Conservation (phyloP, 2,329 filamentous ascomycete species). For the Fusarium hostae region DNA sequence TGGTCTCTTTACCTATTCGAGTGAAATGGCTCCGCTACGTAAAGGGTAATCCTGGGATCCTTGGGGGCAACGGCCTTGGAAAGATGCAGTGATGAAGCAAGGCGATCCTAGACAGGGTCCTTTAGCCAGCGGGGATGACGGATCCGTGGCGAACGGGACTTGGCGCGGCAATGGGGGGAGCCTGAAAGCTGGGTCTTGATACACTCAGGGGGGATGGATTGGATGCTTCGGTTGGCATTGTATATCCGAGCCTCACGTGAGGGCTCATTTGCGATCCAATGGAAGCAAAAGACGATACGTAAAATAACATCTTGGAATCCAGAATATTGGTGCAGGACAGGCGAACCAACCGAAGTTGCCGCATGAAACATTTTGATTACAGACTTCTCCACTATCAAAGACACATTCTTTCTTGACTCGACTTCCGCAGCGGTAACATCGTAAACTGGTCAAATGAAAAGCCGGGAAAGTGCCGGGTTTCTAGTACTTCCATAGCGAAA, state of each 20-base stretch:
- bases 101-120: background rate
- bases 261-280: background rate
- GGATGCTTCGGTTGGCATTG: background rate
- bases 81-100: background rate
- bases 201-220: background rate
- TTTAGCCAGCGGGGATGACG: background rate
- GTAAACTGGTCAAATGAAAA: background rate
- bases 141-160: conserved; percentile 6
- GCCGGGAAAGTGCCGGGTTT: background rate
- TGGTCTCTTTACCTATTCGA: conserved; percentile 9
- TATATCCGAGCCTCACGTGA: conserved; percentile 7
- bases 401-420: conserved; percentile 1
- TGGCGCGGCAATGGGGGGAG: conserved; percentile 1
- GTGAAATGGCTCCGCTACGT: background rate
- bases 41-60: background rate
- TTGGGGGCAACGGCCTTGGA: background rate
- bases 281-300: background rate
- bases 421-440: background rate
- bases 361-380: conserved; percentile 23
- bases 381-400: conserved; percentile 10
- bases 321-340: background rate
- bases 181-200: background rate
- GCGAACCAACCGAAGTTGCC: conserved; percentile 2
- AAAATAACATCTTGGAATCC: background rate
- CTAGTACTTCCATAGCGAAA: background rate